Evolutionary conservation across 352 stramenopile species (phyloP).

Genomic region (Globisporangium iwayamae): DNA sequence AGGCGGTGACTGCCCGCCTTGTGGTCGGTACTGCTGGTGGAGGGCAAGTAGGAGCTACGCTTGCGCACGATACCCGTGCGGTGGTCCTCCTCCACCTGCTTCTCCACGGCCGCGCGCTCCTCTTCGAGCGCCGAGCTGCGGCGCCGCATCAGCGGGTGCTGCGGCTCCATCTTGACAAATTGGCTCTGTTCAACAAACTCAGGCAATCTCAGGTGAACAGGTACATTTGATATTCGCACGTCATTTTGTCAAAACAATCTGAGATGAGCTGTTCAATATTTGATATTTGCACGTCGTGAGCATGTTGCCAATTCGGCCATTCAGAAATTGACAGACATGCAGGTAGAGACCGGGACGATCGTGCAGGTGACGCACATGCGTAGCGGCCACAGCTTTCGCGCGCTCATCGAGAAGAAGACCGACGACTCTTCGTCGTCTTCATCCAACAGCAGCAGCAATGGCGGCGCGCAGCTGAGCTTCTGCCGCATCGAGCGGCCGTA

Average conservation of each 20-base stretch:
- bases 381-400: constrained; percentile 38
- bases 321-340: background rate
- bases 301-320: background rate
- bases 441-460: constrained; percentile 4
- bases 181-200: background rate
- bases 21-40: constrained; percentile 16
- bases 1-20: constrained; percentile 23
- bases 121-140: constrained; percentile 40
- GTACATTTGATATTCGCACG: constrained; percentile 10
- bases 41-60: constrained; percentile 44
- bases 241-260: background rate
- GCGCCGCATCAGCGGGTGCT: constrained; percentile 20
- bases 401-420: constrained; percentile 43
- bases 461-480: constrained; percentile 37
- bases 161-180: constrained; percentile 1
- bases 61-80: constrained; percentile 12
- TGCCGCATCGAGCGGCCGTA: constrained; percentile 64
- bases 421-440: constrained; percentile 17
- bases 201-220: constrained; percentile 1
- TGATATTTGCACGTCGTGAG: constrained; percentile 13
- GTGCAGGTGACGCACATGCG: constrained; percentile 50
- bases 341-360: constrained; percentile 52
- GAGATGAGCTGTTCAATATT: background rate
- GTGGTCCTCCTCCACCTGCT: constrained; percentile 41
- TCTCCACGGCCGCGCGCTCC: constrained; percentile 47